Conservation (phyloP, 1,284 basidiomycete species). For the Nidula niveotomentosa region DNA sequence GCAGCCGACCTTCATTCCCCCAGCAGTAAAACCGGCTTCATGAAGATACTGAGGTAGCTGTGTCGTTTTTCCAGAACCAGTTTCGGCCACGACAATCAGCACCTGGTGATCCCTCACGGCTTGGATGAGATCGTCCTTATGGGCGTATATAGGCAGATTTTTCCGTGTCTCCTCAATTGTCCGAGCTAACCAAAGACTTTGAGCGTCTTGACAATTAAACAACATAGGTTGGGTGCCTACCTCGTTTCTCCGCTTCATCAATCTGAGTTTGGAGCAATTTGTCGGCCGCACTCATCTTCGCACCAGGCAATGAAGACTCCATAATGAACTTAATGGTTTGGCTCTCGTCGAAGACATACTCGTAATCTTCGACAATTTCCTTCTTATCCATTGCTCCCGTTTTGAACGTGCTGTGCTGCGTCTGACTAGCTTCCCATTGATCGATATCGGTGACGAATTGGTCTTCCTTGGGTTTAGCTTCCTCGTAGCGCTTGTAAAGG, state of each 20-base stretch:
- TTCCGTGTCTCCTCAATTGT: slow-evolving; percentile 91
- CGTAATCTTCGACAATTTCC: slow-evolving; percentile 83
- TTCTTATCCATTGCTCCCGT: slow-evolving; percentile 89
- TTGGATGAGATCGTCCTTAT: slow-evolving; percentile 83
- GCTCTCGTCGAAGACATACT: slow-evolving; percentile 98
- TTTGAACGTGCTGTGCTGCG: slow-evolving; percentile 85
- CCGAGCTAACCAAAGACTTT: slow-evolving; percentile 50
- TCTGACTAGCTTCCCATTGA: slow-evolving; percentile 94
- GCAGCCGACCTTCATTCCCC: slow-evolving; percentile 92
- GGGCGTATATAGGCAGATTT: slow-evolving; percentile 87
- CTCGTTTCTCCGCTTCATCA: slow-evolving; percentile 88
- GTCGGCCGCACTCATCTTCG: slow-evolving; percentile 84
- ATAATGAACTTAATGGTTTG: slow-evolving; percentile 97
- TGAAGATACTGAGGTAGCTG: slow-evolving; percentile 98
- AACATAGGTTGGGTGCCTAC: slow-evolving; percentile 40
- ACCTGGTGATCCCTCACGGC: slow-evolving; percentile 93
- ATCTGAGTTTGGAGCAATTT: slow-evolving; percentile 87
- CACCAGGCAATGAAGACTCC: slow-evolving; percentile 76
- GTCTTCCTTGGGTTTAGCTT: slow-evolving; percentile 85
- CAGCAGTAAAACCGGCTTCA: slow-evolving; percentile 92
- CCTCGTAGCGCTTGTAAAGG: slow-evolving; percentile 93
- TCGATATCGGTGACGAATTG: slow-evolving; percentile 96
- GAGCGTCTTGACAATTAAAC: neutral
- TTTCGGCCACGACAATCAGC: slow-evolving; percentile 91
- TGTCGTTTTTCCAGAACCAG: slow-evolving; percentile 97